Conservation (phyloP, 148 eudicot genomes). For the Diospyros kaki region DNA sequence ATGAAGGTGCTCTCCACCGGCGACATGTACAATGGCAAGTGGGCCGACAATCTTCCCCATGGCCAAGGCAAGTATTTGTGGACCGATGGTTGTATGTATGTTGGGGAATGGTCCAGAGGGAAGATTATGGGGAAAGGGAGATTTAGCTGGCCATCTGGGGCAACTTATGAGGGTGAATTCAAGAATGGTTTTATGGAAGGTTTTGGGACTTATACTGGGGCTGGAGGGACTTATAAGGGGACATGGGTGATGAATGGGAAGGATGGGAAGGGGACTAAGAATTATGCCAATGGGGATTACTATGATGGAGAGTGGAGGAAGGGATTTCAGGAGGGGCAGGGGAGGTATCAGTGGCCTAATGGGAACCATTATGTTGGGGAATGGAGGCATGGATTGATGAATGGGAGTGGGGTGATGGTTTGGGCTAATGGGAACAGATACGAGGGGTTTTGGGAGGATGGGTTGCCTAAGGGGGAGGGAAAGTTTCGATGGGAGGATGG, state of each 20-base stretch:
- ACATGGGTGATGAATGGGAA: slow-evolving; percentile 23
- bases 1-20: slow-evolving; percentile 14
- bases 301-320: slow-evolving; percentile 24
- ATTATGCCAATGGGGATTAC: slow-evolving; percentile 24
- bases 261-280: slow-evolving; percentile 22
- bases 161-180: slow-evolving; percentile 33
- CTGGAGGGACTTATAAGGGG: slow-evolving; percentile 25
- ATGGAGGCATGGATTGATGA: slow-evolving; percentile 24
- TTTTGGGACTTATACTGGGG: slow-evolving; percentile 23
- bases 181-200: slow-evolving; percentile 29
- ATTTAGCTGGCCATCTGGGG: slow-evolving; percentile 31
- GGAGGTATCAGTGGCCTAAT: slow-evolving; percentile 22
- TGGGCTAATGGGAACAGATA: slow-evolving; percentile 26
- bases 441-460: slow-evolving; percentile 25
- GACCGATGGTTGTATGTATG: slow-evolving; percentile 29
- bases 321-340: slow-evolving; percentile 26
- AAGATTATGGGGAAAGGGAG: slow-evolving; percentile 24
- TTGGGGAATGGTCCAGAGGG: slow-evolving; percentile 28
- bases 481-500: slow-evolving; percentile 24
- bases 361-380: slow-evolving; percentile 25
- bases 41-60: slow-evolving; percentile 16
- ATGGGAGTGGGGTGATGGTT: slow-evolving; percentile 21
- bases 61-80: slow-evolving; percentile 26
- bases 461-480: slow-evolving; percentile 21
- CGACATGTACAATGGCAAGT: slow-evolving; percentile 17